Base-by-base conservation (phyloP, 148 eudicot genomes). In the Diospyros lotus region DNA sequence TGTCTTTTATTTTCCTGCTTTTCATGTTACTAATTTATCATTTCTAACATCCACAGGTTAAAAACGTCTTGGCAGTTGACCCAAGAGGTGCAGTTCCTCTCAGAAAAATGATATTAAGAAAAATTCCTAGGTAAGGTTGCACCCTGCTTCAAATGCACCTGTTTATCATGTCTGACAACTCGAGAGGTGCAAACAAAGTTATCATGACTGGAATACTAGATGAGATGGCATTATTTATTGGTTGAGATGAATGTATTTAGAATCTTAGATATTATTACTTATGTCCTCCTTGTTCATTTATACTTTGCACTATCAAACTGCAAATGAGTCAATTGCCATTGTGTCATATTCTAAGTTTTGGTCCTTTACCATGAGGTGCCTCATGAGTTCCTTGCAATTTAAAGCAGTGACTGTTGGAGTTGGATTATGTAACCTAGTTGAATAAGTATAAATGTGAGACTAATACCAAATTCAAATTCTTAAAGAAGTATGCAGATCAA, bases 51-150 rank as follows among this genome's bases (percentile, higher is more conserved):
- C 11, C 78, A 76, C 86, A 94, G 98, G 95, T 94, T 72, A 94
- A 94, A 81, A 94, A 89, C 85, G 89, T 91, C 58, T 75, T 94
- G 51, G 81, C 88, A 66, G 93, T 94, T 82, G 87, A 92, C 77
- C 93, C 95, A 42, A 88, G 87, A 53, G 89, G 87, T 81, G 90
- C 84, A 77, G 87, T 92, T 76, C 92, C 96, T 66, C 82, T 92
- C 53, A 86, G 96, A 82, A 95, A 88, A 85, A 89, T 92, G 89
- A 39, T 84, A 40, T 74, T 94, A 58, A 76, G 98, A 71, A 92
- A 88, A 85, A 89, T 95, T 74, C 98, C 98, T 48, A 78, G 97
- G 98, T 92, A 85, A 73, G 73, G 5, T 73, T 60, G 62, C 9
- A 53, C 7, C 42, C 77, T 58, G 3, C 48, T 50, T 70, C 56